Percentiles rank a stretch among this genome's conserved stretches.
Conservation (phyloP, 2,329 filamentous ascomycete genomes). For the Lomentospora prolificans region DNA sequence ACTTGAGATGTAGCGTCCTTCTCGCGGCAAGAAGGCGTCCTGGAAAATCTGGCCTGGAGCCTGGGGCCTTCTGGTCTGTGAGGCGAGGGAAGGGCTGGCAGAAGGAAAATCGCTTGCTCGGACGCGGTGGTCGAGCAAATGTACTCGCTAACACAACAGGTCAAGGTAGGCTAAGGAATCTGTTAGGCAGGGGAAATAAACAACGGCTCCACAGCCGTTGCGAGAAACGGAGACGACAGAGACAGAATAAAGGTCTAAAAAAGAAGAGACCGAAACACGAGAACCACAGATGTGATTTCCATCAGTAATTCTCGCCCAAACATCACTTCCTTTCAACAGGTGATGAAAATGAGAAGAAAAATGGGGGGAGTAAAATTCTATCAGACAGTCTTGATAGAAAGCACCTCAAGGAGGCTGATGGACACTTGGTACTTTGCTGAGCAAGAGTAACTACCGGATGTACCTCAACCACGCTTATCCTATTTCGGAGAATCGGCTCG, state of each 20-base stretch:
- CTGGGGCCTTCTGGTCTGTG: background rate
- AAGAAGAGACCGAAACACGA: background rate
- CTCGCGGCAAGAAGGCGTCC: background rate
- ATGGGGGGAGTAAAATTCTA: background rate
- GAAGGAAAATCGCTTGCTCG: too few relatives aligned
- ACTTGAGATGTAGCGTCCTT: background rate
- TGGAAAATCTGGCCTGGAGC: background rate
- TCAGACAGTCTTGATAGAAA: background rate
- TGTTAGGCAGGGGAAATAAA: background rate
- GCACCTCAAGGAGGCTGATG: background rate
- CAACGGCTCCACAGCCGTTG: background rate
- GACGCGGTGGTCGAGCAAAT: background rate
- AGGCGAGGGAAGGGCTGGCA: too few relatives aligned
- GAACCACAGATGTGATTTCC: background rate
- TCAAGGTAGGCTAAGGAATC: background rate
- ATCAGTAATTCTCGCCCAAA: background rate
- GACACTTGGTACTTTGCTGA: background rate
- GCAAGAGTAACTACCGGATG: background rate
- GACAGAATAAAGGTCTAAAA: too few relatives aligned
- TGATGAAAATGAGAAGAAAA: background rate
- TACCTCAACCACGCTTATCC: background rate
- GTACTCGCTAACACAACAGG: background rate
- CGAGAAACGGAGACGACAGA: background rate
- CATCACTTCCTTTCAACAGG: background rate
- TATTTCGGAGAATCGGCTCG: slow-evolving; percentile 1